phyloP scores from a whole-genome alignment of 2,329 filamentous ascomycete genomes.

The Tolypocladium pustulatum region DNA sequence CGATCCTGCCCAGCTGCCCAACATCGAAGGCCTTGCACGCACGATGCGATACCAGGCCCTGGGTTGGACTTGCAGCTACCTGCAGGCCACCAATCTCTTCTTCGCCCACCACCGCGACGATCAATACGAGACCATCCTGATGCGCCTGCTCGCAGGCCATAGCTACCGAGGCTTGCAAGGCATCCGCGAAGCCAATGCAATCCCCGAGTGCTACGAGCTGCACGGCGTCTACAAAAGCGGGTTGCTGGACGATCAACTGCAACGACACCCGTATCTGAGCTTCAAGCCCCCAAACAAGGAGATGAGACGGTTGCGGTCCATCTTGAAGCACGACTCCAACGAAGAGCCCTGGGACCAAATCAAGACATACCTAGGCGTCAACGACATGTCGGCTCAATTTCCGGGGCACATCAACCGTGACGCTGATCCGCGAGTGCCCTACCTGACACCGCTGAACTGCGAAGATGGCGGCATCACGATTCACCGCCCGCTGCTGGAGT shows the following conservation, averaged over 20 bases:
- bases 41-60: slow-evolving; percentile 62
- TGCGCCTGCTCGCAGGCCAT: slow-evolving; percentile 62
- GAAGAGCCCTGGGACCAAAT: slow-evolving; percentile 9
- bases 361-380: slow-evolving; percentile 7
- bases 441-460: slow-evolving; percentile 25
- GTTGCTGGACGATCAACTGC: slow-evolving; percentile 34
- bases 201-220: slow-evolving; percentile 77
- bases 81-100: slow-evolving; percentile 50
- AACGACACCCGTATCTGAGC: slow-evolving; percentile 24
- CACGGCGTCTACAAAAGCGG: slow-evolving; percentile 63
- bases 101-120: slow-evolving; percentile 86
- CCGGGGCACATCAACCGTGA: slow-evolving; percentile 11
- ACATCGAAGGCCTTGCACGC: slow-evolving; percentile 71
- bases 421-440: slow-evolving; percentile 14
- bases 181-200: slow-evolving; percentile 52
- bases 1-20: slow-evolving; percentile 32
- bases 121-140: slow-evolving; percentile 79
- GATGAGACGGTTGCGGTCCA: slow-evolving; percentile 16
- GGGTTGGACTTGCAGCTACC: slow-evolving; percentile 45
- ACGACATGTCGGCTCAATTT: slow-evolving; percentile 15
- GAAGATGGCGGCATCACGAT: slow-evolving; percentile 58
- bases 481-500: slow-evolving; percentile 58
- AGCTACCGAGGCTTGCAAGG: slow-evolving; percentile 60
- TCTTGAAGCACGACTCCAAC: slow-evolving; percentile 17
- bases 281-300: slow-evolving; percentile 20